Evolutionary conservation across 768 basidiomycete species (phyloP).

Genomic region (Cystofilobasidium macerans): DNA sequence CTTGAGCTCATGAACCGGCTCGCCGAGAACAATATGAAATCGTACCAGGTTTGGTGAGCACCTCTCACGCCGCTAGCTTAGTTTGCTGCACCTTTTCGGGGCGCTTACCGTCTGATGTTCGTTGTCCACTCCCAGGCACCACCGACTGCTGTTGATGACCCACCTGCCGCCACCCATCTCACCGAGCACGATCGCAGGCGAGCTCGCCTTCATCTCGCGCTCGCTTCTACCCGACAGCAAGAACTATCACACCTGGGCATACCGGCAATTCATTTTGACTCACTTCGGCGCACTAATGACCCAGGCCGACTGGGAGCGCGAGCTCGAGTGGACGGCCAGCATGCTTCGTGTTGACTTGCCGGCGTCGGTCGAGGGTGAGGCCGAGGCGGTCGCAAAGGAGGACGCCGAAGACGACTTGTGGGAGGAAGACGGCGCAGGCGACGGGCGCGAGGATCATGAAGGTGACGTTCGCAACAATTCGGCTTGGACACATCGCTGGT

Average conservation of each 20-base stretch:
- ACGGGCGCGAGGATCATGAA: constrained; percentile 54
- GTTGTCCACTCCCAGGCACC: constrained; percentile 38
- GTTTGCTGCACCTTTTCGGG: not conserved
- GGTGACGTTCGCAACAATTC: constrained; percentile 88
- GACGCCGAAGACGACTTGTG: constrained; percentile 44
- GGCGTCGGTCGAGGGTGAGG: not conserved
- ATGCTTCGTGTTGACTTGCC: constrained; percentile 30
- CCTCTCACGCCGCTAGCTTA: constrained; percentile 45
- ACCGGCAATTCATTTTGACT: constrained; percentile 86
- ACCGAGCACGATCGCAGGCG: constrained; percentile 40
- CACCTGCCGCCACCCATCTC: constrained; percentile 30
- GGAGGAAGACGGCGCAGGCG: constrained; percentile 53
- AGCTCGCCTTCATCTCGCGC: constrained; percentile 67
- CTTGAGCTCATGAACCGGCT: constrained; percentile 76
- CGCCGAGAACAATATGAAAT: constrained; percentile 73
- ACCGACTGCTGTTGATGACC: constrained; percentile 42
- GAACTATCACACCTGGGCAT: constrained; percentile 99
- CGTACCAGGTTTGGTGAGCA: constrained; percentile 96
- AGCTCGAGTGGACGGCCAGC: constrained; percentile 36
- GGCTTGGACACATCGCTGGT: constrained; percentile 91
- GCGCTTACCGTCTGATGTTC: not conserved
- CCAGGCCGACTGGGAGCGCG: constrained; percentile 31
- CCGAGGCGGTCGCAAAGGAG: constrained; percentile 8
- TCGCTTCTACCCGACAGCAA: constrained; percentile 69
- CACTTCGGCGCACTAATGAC: constrained; percentile 46